Evolutionary conservation across 345 rosid species (phyloP).

Genomic region (Citrus australasica): DNA sequence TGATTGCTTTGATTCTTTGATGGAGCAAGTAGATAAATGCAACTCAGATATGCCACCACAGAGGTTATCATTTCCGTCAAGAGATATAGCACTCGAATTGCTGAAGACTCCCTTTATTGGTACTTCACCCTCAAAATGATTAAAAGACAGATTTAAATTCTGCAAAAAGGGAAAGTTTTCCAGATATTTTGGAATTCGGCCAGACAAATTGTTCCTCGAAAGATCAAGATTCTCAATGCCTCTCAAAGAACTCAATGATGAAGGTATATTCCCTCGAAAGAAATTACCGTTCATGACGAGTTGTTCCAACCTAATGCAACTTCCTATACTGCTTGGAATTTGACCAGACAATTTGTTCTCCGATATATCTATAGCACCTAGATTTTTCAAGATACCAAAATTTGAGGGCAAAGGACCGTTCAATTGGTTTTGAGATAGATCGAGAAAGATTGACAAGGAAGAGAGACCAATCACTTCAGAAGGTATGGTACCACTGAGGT

Average conservation of each 20-base stretch:
- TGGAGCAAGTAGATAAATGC: slow-evolving; percentile 8
- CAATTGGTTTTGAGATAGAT: slow-evolving; percentile 29
- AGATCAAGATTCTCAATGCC: slow-evolving; percentile 2
- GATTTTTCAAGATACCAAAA: slow-evolving; percentile 16
- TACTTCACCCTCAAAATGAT: no score
- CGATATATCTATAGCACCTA: slow-evolving; percentile 5
- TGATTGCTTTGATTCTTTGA: not conserved
- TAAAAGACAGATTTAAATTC: no score
- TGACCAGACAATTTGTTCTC: slow-evolving; percentile 30
- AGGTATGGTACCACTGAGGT: slow-evolving; percentile 23
- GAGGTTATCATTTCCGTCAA: slow-evolving; percentile 30
- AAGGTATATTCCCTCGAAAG: no score
- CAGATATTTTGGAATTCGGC: no score
- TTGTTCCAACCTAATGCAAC: no score
- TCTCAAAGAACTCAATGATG: no score
- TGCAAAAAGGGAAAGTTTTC: no score
- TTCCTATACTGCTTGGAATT: slow-evolving; percentile 16
- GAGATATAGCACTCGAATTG: no score
- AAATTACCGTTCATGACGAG: not conserved
- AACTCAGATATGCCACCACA: slow-evolving; percentile 32
- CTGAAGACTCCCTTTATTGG: no score
- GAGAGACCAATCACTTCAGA: slow-evolving; percentile 5
- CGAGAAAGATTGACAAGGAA: slow-evolving; percentile 16
- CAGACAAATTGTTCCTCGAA: no score
- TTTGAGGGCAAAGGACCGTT: slow-evolving; percentile 20